Evolutionary conservation across 495 filamentous ascomycete genomes (phyloP).

Genomic region (Lophiotrema nucula): DNA sequence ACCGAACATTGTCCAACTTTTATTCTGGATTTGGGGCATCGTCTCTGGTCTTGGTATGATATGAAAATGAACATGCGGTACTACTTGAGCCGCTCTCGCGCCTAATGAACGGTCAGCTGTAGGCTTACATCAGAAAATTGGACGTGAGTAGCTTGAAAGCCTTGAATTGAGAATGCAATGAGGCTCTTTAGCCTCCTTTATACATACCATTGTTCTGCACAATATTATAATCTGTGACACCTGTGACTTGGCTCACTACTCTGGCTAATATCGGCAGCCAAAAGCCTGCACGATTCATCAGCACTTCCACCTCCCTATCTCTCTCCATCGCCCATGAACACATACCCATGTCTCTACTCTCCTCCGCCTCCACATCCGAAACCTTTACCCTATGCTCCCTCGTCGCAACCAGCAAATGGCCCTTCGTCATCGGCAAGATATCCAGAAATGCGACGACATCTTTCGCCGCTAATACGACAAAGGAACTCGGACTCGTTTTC

Average conservation of each 20-base stretch:
- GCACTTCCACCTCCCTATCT: not conserved
- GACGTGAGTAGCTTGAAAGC: no score
- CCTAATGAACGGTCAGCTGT: no score
- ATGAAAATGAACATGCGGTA: conserved; percentile 90
- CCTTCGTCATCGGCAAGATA: conserved; percentile 76
- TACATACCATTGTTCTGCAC: conserved; percentile 86
- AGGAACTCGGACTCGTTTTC: conserved; percentile 39
- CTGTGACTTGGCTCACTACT: conserved; percentile 62
- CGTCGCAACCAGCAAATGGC: conserved; percentile 76
- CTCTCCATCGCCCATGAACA: not conserved
- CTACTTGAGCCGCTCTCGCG: conserved; percentile 80
- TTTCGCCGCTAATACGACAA: conserved; percentile 71
- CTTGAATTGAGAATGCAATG: no score
- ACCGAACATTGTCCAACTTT: conserved; percentile 81
- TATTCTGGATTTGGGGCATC: conserved; percentile 49
- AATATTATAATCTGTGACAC: conserved; percentile 80
- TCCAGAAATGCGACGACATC: conserved; percentile 82
- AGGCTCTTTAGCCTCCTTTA: no score
- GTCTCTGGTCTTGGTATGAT: conserved; percentile 70
- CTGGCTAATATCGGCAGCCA: conserved; percentile 75
- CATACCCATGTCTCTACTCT: conserved; percentile 54
- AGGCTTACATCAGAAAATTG: no score
- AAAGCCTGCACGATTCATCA: conserved; percentile 25
- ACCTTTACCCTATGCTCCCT: conserved; percentile 70
- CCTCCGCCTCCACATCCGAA: conserved; percentile 62